Percentiles rank a stretch among this genome's conserved stretches.
These are phyloP conservation scores for Cryphonectria carpinicola DNA, from an alignment of 2,329 filamentous ascomycete species.

Conservation along the genomic window DNA sequence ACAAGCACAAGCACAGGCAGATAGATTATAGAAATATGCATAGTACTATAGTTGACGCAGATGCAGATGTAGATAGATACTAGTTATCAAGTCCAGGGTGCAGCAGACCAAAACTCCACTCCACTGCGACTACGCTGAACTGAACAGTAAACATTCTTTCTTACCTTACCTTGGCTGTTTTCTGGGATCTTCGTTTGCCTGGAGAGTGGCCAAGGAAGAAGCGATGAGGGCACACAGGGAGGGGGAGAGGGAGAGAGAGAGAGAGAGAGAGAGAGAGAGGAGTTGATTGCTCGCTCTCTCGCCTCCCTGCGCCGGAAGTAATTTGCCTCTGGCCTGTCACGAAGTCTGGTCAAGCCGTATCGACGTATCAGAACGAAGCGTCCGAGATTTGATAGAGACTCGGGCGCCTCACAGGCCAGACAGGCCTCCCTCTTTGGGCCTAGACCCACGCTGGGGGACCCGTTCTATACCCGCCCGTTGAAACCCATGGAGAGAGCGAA, in stretches of 20 bases:
- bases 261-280: neutral
- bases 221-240: neutral
- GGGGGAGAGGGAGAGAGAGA: neutral
- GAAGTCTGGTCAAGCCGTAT: neutral
- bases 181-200: neutral
- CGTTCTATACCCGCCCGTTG: conserved; percentile 1
- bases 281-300: neutral
- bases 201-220: neutral
- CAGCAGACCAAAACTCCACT: neutral
- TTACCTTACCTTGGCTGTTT: neutral
- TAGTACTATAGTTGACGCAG: neutral
- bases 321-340: conserved; percentile 14
- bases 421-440: conserved; percentile 1
- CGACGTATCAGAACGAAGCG: conserved; percentile 2
- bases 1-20: neutral
- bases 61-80: neutral
- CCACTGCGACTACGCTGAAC: neutral
- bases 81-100: neutral
- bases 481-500: neutral
- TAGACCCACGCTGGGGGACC: neutral
- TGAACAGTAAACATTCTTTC: too few species aligned
- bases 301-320: neutral
- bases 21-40: neutral
- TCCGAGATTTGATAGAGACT: conserved; percentile 16
- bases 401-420: conserved; percentile 4